phyloP scores from a whole-genome alignment of 768 basidiomycete species.

The Trametopsis cervina region DNA sequence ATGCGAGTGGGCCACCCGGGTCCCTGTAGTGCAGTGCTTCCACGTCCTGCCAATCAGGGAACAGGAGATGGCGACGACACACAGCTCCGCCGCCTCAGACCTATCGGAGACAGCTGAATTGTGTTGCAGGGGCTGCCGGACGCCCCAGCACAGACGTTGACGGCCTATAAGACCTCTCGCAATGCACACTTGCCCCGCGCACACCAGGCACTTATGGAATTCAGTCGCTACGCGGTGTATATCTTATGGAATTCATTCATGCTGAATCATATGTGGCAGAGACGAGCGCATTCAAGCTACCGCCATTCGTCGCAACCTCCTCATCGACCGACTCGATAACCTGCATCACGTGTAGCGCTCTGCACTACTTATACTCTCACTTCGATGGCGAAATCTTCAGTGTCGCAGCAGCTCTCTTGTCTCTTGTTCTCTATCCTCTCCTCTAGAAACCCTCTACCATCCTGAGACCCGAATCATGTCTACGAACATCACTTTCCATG shows the following conservation, averaged over 20 bases:
- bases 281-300: not conserved
- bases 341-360: conserved; percentile 14
- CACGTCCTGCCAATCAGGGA: not conserved
- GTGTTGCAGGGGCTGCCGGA: no score
- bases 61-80: not conserved
- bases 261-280: not conserved
- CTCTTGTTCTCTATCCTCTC: not conserved
- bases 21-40: not conserved
- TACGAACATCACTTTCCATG: conserved; percentile 56
- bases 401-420: not conserved
- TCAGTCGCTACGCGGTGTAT: no score
- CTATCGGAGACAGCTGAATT: not conserved
- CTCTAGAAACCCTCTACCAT: not conserved
- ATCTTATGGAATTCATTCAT: no score
- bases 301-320: not conserved
- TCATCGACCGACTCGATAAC: no score
- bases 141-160: no score
- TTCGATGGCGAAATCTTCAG: conserved; percentile 7
- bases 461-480: conserved; percentile 22
- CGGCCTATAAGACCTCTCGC: no score
- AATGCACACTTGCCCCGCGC: not conserved
- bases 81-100: not conserved
- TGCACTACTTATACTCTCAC: conserved; percentile 20
- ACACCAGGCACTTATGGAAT: not conserved
- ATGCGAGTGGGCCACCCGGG: no score